Conservation (phyloP, 345 rosid species). For the Pistacia atlantica region DNA sequence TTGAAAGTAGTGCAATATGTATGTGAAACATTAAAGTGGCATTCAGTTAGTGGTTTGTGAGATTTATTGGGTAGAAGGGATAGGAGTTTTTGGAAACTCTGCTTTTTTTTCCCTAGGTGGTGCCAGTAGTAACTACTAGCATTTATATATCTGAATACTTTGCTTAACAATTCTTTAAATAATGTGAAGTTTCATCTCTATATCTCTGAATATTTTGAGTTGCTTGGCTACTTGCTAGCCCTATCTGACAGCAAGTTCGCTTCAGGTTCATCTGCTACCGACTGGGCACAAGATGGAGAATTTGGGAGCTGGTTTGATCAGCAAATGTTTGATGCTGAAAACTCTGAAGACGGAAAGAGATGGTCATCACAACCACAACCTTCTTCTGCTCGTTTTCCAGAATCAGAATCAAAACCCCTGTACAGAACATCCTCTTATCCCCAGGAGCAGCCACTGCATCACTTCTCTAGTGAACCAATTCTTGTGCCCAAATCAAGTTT, state of each 20-base stretch:
- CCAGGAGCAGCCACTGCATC: slow-evolving; percentile 64
- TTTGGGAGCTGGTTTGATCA: slow-evolving; percentile 73
- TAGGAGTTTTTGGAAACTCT: not conserved
- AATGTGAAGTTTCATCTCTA: slow-evolving; percentile 29
- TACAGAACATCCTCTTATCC: slow-evolving; percentile 93
- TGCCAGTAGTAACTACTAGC: not conserved
- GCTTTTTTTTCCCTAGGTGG: not conserved
- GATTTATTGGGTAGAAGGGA: not conserved
- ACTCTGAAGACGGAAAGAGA: slow-evolving; percentile 61
- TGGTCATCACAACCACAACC: slow-evolving; percentile 85
- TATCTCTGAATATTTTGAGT: not conserved
- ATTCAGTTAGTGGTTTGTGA: not conserved
- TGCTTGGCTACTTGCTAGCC: not conserved
- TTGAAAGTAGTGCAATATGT: no score
- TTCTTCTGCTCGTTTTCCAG: slow-evolving; percentile 44
- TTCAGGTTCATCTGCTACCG: not conserved
- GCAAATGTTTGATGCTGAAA: slow-evolving; percentile 56
- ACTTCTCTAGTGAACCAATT: slow-evolving; percentile 69
- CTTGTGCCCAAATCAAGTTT: slow-evolving; percentile 62
- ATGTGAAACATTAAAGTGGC: not conserved
- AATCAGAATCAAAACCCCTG: slow-evolving; percentile 64
- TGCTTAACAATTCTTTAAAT: not conserved
- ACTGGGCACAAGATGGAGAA: slow-evolving; percentile 55
- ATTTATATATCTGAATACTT: not conserved
- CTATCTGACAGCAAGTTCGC: not conserved